phyloP scores from a whole-genome alignment of 106 monocot species.

The Dendrobium nobile region DNA sequence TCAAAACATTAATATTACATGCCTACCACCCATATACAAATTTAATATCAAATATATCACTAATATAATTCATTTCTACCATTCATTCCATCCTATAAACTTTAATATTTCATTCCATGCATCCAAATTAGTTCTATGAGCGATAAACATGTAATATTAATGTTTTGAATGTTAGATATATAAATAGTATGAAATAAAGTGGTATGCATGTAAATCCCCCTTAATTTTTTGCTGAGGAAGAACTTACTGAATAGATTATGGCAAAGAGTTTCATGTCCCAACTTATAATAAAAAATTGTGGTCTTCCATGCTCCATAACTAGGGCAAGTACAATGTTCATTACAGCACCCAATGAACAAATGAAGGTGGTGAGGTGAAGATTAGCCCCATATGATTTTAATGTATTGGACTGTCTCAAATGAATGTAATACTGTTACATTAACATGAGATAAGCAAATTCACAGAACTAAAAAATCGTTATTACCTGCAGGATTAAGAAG shows the following conservation, averaged over 20 bases:
- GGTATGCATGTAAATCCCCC: too few species aligned
- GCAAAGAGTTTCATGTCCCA: constrained; percentile 12
- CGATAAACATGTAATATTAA: too few species aligned
- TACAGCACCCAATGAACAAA: constrained; percentile 8
- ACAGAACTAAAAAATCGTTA: neutral
- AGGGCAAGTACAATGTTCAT: constrained; percentile 9
- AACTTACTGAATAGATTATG: constrained; percentile 15
- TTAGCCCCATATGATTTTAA: constrained; percentile 12
- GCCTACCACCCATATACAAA: too few species aligned
- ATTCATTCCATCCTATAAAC: too few species aligned
- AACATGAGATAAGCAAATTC: neutral
- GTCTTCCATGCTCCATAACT: neutral
- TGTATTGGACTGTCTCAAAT: constrained; percentile 7
- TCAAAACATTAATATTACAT: too few species aligned
- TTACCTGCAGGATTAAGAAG: constrained; percentile 50
- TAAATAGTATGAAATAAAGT: too few species aligned
- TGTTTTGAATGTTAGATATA: too few species aligned
- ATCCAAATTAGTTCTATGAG: too few species aligned
- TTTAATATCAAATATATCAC: too few species aligned
- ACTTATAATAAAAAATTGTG: neutral
- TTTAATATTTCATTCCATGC: too few species aligned
- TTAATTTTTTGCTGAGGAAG: neutral
- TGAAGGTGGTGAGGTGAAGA: constrained; percentile 1
- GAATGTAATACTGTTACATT: neutral
- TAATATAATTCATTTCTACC: too few species aligned